These are phyloP conservation scores for Nannochloris sp. DNA, from an alignment of 139 green algal species.

Conservation along the genomic window DNA sequence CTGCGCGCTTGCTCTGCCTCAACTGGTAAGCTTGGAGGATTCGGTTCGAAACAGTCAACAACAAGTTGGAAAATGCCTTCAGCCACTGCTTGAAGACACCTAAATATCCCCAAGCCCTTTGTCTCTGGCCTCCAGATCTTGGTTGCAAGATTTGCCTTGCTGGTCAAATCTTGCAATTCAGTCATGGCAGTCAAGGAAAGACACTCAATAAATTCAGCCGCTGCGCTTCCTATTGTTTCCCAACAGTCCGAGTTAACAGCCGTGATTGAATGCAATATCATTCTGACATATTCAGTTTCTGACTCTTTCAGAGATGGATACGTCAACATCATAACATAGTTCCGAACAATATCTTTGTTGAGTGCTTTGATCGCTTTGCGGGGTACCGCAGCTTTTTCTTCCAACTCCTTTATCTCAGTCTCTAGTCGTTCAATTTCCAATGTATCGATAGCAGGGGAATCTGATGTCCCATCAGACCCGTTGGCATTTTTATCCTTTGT, in stretches of 20 bases:
- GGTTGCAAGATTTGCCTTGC: neutral
- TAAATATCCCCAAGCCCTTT: neutral
- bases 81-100: neutral
- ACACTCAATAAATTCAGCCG: too few species aligned
- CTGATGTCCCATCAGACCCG: too few species aligned
- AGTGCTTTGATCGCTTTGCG: neutral
- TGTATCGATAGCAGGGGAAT: too few species aligned
- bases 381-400: neutral
- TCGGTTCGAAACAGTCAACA: neutral
- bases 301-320: neutral
- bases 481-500: too few species aligned
- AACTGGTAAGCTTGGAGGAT: neutral
- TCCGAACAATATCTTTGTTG: neutral
- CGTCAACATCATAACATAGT: neutral
- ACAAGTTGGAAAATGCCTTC: constrained; percentile 4
- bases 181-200: too few species aligned
- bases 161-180: neutral
- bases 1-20: neutral
- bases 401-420: neutral
- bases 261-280: neutral
- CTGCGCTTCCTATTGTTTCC: too few species aligned
- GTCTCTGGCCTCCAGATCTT: neutral
- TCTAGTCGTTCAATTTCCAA: neutral
- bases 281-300: neutral
- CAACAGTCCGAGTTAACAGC: neutral